Evolutionary conservation across 805 yeast genomes (phyloP), one percentile per base, ranked within the genome.

Genomic region (Candida ascalaphidarum): DNA sequence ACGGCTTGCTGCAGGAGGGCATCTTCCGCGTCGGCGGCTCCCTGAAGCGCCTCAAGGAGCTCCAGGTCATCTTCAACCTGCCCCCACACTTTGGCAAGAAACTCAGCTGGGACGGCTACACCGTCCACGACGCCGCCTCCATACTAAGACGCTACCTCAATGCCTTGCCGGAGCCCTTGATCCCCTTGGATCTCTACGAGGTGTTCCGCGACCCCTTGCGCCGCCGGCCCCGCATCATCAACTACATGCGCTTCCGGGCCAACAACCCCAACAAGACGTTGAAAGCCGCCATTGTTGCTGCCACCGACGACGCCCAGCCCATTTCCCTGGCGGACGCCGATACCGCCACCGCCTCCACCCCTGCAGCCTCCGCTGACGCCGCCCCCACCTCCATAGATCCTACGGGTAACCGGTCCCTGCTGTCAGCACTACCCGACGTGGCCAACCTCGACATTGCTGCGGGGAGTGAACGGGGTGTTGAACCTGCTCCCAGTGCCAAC

Each of bases 101-200:
- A 40, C 68, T 88, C 25, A 73, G 71, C 40, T 92, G 97, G 98
- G 86, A 83, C 27, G 89, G 94, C 1, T 92, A 75, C 56, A 84
- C 86, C 1, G 96, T 89, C 9, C 98, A 92, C 57, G 99, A 92
- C 54, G 96, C 96, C 1, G 95, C 97, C 2, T 82, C 92, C 12
- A 65, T 92, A 14, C 69, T 92, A 33, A 70, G 97, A 49, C 65
- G 98, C 32, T 92, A 73, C 50, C 65, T 92, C 36, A 85, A 86
- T 46, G 77, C 85, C 25, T 67, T 92, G 31, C 94, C 95, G 1
- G 97, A 92, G 46, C 97, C 97, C 0, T 65, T 92, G 31, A 77
- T 92, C 13, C 96, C 97, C 1, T 60, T 84, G 20, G 68, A 68
- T 4, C 56, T 74, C 35, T 92, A 89, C 51, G 84, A 81, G 40